phyloP scores from a whole-genome alignment of 768 basidiomycete genomes.

The Antrodiella citrinella region DNA sequence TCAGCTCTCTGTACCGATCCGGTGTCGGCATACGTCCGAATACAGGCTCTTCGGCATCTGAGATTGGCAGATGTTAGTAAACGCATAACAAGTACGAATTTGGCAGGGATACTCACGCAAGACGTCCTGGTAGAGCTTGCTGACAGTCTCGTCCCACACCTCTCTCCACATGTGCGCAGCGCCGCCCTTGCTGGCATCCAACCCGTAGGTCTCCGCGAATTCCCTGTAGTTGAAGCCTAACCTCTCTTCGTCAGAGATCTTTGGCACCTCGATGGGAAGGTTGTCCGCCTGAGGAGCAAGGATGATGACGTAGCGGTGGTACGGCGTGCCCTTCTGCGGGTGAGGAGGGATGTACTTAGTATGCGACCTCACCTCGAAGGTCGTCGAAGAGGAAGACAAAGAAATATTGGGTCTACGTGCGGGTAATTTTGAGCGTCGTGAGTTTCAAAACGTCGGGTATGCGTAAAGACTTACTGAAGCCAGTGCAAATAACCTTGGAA shows the following conservation, averaged over 20 bases:
- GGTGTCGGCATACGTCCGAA: slow-evolving; percentile 46
- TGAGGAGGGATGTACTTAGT: slow-evolving; percentile 85
- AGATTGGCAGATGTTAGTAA: no score
- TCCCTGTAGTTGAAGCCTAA: slow-evolving; percentile 57
- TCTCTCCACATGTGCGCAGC: slow-evolving; percentile 82
- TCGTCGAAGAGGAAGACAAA: slow-evolving; percentile 46
- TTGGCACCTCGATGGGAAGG: slow-evolving; percentile 20
- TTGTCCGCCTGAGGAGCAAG: slow-evolving; percentile 56
- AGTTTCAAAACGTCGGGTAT: slow-evolving; percentile 1
- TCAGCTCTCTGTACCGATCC: slow-evolving; percentile 49
- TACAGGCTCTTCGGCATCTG: slow-evolving; percentile 43
- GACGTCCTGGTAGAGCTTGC: slow-evolving; percentile 55
- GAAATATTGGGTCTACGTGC: slow-evolving; percentile 67
- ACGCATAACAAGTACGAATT: no score
- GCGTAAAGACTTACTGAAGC: slow-evolving; percentile 56
- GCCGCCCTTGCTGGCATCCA: slow-evolving; percentile 50
- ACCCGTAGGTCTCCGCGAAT: slow-evolving; percentile 48
- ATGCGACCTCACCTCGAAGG: slow-evolving; percentile 40
- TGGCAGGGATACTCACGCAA: slow-evolving; percentile 69
- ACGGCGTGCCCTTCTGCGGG: slow-evolving; percentile 80
- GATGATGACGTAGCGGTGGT: slow-evolving; percentile 82
- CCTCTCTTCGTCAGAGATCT: slow-evolving; percentile 28
- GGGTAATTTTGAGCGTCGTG: slow-evolving; percentile 7
- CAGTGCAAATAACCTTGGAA: slow-evolving; percentile 79
- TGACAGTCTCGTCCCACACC: slow-evolving; percentile 62